Evolutionary conservation across 306 rosid species (phyloP), one percentile per base, ranked within the genome.

Genomic region (Herpetospermum pedunculosum): DNA sequence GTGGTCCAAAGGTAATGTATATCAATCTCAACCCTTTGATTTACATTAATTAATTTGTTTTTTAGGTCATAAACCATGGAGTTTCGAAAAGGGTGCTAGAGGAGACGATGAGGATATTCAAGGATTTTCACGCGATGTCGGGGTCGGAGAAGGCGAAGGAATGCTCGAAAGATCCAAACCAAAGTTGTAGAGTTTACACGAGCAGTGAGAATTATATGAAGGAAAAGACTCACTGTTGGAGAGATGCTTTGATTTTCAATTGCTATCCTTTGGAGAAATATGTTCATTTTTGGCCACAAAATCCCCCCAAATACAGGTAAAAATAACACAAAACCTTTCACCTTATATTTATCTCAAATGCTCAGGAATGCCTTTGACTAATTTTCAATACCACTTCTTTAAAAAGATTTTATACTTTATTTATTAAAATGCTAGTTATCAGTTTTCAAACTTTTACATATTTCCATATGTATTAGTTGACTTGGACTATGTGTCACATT

Each of bases 11-110:
- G n/a, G n/a, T n/a, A n/a, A n/a, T n/a, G n/a, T n/a, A n/a, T n/a
- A n/a, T n/a, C n/a, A n/a, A n/a, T n/a, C n/a, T n/a, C n/a, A n/a
- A n/a, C n/a, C n/a, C n/a, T n/a, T n/a, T n/a, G n/a, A n/a, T n/a
- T n/a, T n/a, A n/a, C n/a, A n/a, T n/a, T n/a, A n/a, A n/a, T n/a
- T n/a, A n/a, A n/a, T n/a, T n/a, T n/a, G n/a, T n/a, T n/a, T n/a
- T 50, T 53, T 1, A 92, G 96, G 89, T 89, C 18, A 80, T 89
- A 30, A 92, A 88, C 76, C 97, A 92, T 76, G 90, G 96, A 68
- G 90, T 89, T 76, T 50, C 85, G 2, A 71, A 74, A 15, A 81
- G 78, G 28, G 64, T 92, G 49, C 55, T 86, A 68, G 79, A 82
- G 4, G 82, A 85, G 5, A 54, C 85, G 0, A 34, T 84, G 62